A percentile compares a stretch with the other conserved stretches of the same genome.
phyloP scores from a whole-genome alignment of 2,329 filamentous ascomycete genomes.

The Pestalotiopsis sp. region DNA sequence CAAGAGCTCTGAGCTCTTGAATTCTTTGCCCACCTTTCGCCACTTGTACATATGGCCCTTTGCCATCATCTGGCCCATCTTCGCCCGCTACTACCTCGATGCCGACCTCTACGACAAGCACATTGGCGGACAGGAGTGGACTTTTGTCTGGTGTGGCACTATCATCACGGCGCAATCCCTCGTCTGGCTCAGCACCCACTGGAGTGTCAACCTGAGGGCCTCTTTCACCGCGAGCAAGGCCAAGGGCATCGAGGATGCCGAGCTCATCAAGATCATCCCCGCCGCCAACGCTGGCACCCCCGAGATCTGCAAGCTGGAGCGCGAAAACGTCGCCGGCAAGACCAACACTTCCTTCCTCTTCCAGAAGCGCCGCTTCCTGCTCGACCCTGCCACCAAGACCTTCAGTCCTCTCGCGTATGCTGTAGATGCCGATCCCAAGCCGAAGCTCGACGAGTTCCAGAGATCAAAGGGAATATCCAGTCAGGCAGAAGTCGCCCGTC shows the following conservation, averaged over 20 bases:
- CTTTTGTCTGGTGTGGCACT: slow-evolving; percentile 87
- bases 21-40: slow-evolving; percentile 77
- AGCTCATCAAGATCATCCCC: slow-evolving; percentile 91
- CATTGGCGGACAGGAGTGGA: slow-evolving; percentile 96
- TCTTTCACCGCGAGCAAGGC: slow-evolving; percentile 79
- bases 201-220: slow-evolving; percentile 87
- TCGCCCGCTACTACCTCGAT: slow-evolving; percentile 85
- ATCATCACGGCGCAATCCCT: slow-evolving; percentile 89
- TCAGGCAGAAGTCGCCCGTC: slow-evolving; percentile 73
- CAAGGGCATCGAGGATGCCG: slow-evolving; percentile 70
- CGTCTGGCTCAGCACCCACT: slow-evolving; percentile 94
- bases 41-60: slow-evolving; percentile 96
- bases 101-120: slow-evolving; percentile 85
- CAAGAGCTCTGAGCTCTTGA: slow-evolving; percentile 82
- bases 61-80: slow-evolving; percentile 86
- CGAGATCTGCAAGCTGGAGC: slow-evolving; percentile 82
- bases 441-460: slow-evolving; percentile 77
- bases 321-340: slow-evolving; percentile 77
- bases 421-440: slow-evolving; percentile 85
- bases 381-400: slow-evolving; percentile 68
- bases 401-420: slow-evolving; percentile 84
- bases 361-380: slow-evolving; percentile 96
- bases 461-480: slow-evolving; percentile 74
- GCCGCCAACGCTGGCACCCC: slow-evolving; percentile 84
- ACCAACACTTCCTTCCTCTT: slow-evolving; percentile 87